Evolutionary conservation across 129 eudicot genomes (phyloP).

Genomic region (Centaurea solstitialis): DNA sequence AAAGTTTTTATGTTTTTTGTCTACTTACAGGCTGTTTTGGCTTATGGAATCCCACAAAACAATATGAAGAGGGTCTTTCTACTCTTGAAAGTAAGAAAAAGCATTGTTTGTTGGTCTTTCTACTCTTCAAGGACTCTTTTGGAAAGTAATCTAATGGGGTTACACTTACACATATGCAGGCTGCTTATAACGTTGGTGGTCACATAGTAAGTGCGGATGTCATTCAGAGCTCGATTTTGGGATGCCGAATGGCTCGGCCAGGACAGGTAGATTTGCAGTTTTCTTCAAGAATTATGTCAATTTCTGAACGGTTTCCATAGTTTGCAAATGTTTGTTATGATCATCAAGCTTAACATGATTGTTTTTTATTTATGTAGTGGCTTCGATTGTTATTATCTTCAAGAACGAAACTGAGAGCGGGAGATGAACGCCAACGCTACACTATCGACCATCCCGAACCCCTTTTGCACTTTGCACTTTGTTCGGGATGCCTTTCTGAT

Average conservation of each 20-base stretch:
- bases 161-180: conserved; percentile 39
- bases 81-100: conserved; percentile 68
- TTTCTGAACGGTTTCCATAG: neutral
- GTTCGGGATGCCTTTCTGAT: conserved; percentile 94
- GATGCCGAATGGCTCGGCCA: conserved; percentile 92
- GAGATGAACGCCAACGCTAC: conserved; percentile 78
- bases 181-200: conserved; percentile 93
- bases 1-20: neutral
- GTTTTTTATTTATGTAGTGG: conserved; percentile 51
- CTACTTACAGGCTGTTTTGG: conserved; percentile 73
- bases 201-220: conserved; percentile 83
- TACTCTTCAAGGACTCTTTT: too few species aligned
- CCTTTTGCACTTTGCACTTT: conserved; percentile 87
- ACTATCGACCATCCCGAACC: conserved; percentile 80
- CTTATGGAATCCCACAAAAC: conserved; percentile 93
- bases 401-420: conserved; percentile 74
- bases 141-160: neutral
- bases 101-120: neutral
- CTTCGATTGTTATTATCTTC: conserved; percentile 72
- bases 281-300: neutral
- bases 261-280: conserved; percentile 66
- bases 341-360: neutral
- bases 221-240: conserved; percentile 77
- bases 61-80: conserved; percentile 79
- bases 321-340: neutral